Evolutionary conservation across 139 green algal species (phyloP).

Genomic region (Chlorella sp.): DNA sequence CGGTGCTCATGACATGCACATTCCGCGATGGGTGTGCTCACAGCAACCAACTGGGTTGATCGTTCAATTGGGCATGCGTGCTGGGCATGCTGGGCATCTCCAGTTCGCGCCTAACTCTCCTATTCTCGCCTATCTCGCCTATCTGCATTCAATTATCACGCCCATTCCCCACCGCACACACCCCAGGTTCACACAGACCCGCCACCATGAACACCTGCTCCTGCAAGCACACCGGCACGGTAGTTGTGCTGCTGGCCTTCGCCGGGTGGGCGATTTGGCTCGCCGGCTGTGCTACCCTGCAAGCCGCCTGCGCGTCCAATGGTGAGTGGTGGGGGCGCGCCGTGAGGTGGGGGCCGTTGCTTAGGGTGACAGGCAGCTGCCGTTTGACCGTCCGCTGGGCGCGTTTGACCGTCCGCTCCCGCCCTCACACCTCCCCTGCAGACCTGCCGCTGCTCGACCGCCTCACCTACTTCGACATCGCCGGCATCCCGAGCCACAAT

Average conservation of each 20-base stretch:
- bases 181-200: background rate
- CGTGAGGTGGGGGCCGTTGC: too few species aligned
- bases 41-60: background rate
- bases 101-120: too few species aligned
- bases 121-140: too few species aligned
- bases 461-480: background rate
- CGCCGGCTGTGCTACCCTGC: conserved; percentile 13
- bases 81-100: too few species aligned
- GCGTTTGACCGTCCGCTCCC: background rate
- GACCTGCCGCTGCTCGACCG: background rate
- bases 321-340: background rate
- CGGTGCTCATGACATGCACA: background rate
- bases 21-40: background rate
- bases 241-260: background rate
- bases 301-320: background rate
- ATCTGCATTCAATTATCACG: background rate
- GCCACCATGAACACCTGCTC: background rate
- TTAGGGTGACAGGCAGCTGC: background rate
- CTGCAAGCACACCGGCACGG: background rate
- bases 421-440: background rate
- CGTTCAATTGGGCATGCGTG: too few species aligned
- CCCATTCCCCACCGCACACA: too few species aligned
- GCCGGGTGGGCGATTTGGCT: conserved; percentile 19
- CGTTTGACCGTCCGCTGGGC: background rate
- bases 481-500: background rate